phyloP scores from a whole-genome alignment of 208 protist genomes.

The Borovskyia barvae region DNA sequence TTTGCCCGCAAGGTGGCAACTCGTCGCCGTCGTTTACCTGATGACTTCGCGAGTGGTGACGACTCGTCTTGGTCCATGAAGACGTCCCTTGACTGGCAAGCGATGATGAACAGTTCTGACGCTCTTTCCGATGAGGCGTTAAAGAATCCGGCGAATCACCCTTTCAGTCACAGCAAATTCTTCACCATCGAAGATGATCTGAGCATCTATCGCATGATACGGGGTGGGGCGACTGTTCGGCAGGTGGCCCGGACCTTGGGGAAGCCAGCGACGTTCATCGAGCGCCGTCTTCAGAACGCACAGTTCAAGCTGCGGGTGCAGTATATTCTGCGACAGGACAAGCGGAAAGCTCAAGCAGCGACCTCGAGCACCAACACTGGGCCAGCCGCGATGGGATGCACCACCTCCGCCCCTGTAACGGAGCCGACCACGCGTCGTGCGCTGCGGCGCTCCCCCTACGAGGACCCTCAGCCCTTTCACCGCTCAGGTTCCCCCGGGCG shows the following conservation, averaged over 20 bases:
- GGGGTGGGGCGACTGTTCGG: conserved; percentile 70
- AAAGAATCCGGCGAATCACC: conserved; percentile 85
- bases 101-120: conserved; percentile 52
- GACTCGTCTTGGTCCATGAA: conserved; percentile 77
- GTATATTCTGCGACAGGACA: conserved; percentile 69
- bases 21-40: conserved; percentile 61
- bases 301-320: conserved; percentile 89
- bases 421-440: conserved; percentile 17
- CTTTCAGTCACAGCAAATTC: conserved; percentile 85
- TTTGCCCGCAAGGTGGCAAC: conserved; percentile 44
- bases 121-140: conserved; percentile 58
- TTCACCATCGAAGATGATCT: conserved; percentile 85
- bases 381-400: neutral
- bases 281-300: conserved; percentile 80
- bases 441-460: conserved; percentile 26
- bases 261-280: conserved; percentile 81
- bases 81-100: conserved; percentile 73
- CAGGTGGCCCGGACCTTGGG: conserved; percentile 82
- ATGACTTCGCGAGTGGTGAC: conserved; percentile 85
- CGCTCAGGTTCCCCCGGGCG: neutral
- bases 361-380: no score
- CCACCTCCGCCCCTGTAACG: conserved; percentile 17
- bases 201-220: conserved; percentile 83
- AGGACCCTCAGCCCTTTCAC: neutral
- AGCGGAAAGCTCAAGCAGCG: conserved; percentile 14